A percentile compares a stretch with the other conserved stretches of the same genome.
Conservation (phyloP, 768 basidiomycete genomes). For the Tricholoma bakamatsutake region DNA sequence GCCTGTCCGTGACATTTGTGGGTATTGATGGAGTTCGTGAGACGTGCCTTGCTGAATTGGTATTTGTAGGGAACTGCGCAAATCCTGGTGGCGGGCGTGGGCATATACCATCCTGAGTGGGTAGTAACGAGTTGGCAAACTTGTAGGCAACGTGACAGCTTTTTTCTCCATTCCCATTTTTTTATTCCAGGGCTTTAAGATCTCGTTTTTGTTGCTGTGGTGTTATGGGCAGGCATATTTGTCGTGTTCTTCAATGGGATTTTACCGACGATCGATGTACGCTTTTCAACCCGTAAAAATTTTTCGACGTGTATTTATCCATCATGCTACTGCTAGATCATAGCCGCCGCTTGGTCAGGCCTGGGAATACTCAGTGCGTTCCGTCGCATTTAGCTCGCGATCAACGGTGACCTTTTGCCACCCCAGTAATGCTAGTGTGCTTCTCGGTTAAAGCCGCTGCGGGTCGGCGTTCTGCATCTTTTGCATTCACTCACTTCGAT, state of each 20-base stretch:
- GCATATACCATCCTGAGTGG: constrained; percentile 56
- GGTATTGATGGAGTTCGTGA: not conserved
- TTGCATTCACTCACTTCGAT: constrained; percentile 55
- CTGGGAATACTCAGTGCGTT: constrained; percentile 43
- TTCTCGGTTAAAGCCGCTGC: constrained; percentile 51
- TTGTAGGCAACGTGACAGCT: constrained; percentile 26
- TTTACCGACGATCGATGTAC: constrained; percentile 45
- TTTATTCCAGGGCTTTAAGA: constrained; percentile 23
- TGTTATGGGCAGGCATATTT: constrained; percentile 39
- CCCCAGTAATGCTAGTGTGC: constrained; percentile 33
- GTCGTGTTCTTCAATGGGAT: constrained; percentile 52
- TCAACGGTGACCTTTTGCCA: not conserved
- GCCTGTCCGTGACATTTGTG: constrained; percentile 62
- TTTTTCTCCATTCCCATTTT: not conserved
- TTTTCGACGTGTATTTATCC: not conserved
- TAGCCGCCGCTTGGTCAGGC: constrained; percentile 60
- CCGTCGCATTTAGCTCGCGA: not conserved
- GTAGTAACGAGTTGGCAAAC: constrained; percentile 55
- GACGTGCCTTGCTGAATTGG: not conserved
- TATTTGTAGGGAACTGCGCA: constrained; percentile 46
- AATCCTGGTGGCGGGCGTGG: constrained; percentile 51
- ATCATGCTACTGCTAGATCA: constrained; percentile 28
- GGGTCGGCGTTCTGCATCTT: constrained; percentile 48
- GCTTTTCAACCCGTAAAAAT: constrained; percentile 3
- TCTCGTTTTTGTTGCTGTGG: constrained; percentile 51